Percentiles rank a stretch among this genome's conserved stretches.
These are phyloP conservation scores for Geotrichum histeridarum DNA, from an alignment of 1,139 yeast genomes.

Conservation along the genomic window DNA sequence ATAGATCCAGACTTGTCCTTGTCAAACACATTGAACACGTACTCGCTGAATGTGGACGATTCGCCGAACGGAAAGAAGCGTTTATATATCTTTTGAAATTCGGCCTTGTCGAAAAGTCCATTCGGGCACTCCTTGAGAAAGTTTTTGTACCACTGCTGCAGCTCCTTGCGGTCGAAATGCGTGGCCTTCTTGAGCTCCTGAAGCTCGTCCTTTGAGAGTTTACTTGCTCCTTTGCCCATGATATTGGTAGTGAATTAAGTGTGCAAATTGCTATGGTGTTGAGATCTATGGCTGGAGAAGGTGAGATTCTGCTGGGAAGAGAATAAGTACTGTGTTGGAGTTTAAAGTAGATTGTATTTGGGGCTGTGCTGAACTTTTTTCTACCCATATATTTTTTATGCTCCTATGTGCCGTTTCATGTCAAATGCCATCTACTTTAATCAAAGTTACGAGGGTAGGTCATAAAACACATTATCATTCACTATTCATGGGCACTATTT, in stretches of 20 bases:
- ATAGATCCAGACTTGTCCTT: constrained; percentile 73
- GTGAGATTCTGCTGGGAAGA: no score
- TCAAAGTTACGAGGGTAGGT: no score
- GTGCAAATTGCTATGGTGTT: no score
- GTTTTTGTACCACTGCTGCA: constrained; percentile 98
- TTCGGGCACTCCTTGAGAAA: constrained; percentile 89
- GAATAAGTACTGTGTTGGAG: no score
- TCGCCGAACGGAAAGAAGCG: constrained; percentile 99
- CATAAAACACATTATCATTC: neutral
- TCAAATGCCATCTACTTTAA: neutral
- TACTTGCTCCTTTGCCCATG: constrained; percentile 96
- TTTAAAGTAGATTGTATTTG: no score
- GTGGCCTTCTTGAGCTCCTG: constrained; percentile 79
- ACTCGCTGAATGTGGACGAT: constrained; percentile 84
- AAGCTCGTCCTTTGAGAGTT: constrained; percentile 85
- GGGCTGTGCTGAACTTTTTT: no score
- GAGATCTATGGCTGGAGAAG: no score
- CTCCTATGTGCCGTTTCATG: no score
- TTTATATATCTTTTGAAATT: constrained; percentile 84
- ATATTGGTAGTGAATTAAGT: neutral
- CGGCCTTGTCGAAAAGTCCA: constrained; percentile 82
- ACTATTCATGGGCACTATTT: neutral
- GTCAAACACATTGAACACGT: constrained; percentile 85
- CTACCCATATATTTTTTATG: no score
- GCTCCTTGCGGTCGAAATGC: constrained; percentile 85